Base-by-base conservation (phyloP, 768 basidiomycete species). In the Lentinula lateritia region DNA sequence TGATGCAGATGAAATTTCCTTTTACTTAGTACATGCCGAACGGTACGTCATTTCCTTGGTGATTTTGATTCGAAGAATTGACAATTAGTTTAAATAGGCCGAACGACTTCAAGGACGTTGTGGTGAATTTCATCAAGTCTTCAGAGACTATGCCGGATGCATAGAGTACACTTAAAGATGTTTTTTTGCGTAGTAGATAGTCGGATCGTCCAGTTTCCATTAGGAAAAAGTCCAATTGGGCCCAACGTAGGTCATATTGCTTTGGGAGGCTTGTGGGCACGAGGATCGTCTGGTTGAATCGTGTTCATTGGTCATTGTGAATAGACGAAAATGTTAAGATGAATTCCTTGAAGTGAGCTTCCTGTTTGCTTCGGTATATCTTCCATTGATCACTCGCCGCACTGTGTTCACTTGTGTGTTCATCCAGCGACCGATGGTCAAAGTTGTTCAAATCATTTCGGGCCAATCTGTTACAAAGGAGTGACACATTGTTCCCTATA, bases 21-120 rank as follows among this genome's bases (percentile, higher is more conserved):
- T 60, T 56, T 52, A 92, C 41, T 42, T 52, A 92, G 90, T 95
- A 18, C 93, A 95, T 64, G 89, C 91, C 15, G 93, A 95, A 69
- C 81, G 80, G 81, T 86, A 66, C 62, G 77, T 70, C 12, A 8
- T 9, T 18, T 1, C 13, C 43, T 42, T 32, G 58, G 64, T 23
- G 63, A 36, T 9, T 34, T 36, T 28, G 36, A 4, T 3, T 58
- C 61, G 55, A 15, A n/a, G 18, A 16, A 20, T 8, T 38, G 41
- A 56, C 23, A 38, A 3, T 16, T 28, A 23, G 16, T 7, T 32
- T 3, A 10, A 16, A n/a, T 32, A 82, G 81, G 65, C 86, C 86
- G 5, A 79, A 80, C 39, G 86, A 86, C 62, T 87, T 87, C 72
- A 78, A 73, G 68, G 9, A 60, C 10, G 34, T 60, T 59, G 58